Evolutionary conservation across 2,329 filamentous ascomycete genomes (phyloP).

Genomic region (Didymella keratinophila): DNA sequence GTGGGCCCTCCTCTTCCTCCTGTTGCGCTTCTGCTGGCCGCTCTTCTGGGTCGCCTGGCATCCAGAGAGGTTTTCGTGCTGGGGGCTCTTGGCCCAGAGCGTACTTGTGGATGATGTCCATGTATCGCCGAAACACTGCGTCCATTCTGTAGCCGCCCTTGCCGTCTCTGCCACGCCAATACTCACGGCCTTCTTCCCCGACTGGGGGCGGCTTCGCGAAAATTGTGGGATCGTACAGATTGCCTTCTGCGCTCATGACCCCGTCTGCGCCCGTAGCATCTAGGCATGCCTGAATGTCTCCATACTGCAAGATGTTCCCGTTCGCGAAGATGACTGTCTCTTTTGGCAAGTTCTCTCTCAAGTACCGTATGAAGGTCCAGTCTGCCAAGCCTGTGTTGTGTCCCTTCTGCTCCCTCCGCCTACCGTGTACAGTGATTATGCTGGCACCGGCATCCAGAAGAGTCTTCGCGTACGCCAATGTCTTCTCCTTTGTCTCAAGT

Average conservation of each 20-base stretch:
- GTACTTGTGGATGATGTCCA: constrained; percentile 87
- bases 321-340: constrained; percentile 97
- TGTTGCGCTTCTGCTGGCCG: constrained; percentile 30
- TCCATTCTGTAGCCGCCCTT: constrained; percentile 89
- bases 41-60: constrained; percentile 62
- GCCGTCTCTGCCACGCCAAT: constrained; percentile 82
- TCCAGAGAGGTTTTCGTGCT: constrained; percentile 73
- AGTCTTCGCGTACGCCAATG: constrained; percentile 86
- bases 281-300: constrained; percentile 79
- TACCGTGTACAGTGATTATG: constrained; percentile 90
- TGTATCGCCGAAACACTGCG: constrained; percentile 83
- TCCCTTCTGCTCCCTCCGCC: constrained; percentile 90
- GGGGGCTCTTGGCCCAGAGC: constrained; percentile 74
- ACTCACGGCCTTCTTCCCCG: constrained; percentile 74
- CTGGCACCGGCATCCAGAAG: constrained; percentile 88
- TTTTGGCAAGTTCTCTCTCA: constrained; percentile 81
- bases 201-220: constrained; percentile 73
- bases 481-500: constrained; percentile 84
- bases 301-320: constrained; percentile 85
- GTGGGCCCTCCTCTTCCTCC: constrained; percentile 40
- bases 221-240: constrained; percentile 88
- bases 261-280: constrained; percentile 86
- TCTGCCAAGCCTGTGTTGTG: constrained; percentile 94
- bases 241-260: constrained; percentile 96
- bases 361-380: constrained; percentile 82